Evolutionary conservation across 2,329 filamentous ascomycete species (phyloP), one percentile per base, ranked within the genome.

Genomic region (Tolypocladium sp.): DNA sequence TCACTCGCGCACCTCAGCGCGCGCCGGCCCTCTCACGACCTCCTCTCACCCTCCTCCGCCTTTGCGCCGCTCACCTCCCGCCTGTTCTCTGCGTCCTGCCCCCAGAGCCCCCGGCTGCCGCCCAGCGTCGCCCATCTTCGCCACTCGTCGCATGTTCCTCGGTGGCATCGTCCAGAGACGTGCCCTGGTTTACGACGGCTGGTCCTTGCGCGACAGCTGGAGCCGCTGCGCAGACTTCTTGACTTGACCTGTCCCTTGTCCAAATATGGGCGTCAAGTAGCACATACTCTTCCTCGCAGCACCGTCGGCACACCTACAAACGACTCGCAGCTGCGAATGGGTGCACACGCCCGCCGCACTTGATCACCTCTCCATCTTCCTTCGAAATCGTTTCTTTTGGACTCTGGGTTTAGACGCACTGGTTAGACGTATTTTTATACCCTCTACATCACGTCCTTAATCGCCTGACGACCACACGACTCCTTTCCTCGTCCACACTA

Each of bases 321-420:
- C 59, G 44, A 59, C 57, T 59, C 52, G 57, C 62, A 63, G 63
- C 61, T 59, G 63, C 66, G 68, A 66, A 70, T 68, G 68, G 66
- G 64, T 67, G 63, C 58, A 55, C 56, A 60, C 60, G 61, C 55
- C 60, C 61, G 30, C 15, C 49, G 55, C 40, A 60, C 60, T 65
- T 66, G 61, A 68, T 61, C 62, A 44, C 59, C 60, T 61, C 57
- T 63, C 33, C 54, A 51, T 44, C 46, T 63, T 61, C 55, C 41
- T 58, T 62, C 46, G 35, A 63, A 30, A 59, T 65, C 67, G 63
- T 65, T 63, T 57, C 61, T 53, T 69, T 71, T 68, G 66, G 67
- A 67, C 67, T 68, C 67, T 69, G 69, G 69, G 65, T 71, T 63
- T 75, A 75, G 73, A 75, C 70, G 70, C 70, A 66, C 69, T 68